phyloP scores from a whole-genome alignment of 2,329 filamentous ascomycete species.

The Trichoderma koningii region DNA sequence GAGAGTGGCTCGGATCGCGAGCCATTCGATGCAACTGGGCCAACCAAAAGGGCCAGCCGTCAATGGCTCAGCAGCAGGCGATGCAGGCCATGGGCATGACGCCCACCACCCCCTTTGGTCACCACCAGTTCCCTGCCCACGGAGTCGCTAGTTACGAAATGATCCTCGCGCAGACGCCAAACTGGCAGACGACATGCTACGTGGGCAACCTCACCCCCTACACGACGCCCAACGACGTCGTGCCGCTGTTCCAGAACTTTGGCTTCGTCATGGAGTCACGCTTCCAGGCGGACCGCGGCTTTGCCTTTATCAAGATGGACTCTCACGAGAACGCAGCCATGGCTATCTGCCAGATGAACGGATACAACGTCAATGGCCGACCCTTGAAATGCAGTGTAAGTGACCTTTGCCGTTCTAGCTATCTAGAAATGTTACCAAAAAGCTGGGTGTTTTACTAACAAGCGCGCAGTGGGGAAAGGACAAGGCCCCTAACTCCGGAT shows the following conservation, averaged over 20 bases:
- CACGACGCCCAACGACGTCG: slow-evolving; percentile 92
- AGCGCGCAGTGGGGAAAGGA: slow-evolving; percentile 90
- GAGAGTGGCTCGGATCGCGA: slow-evolving; percentile 96
- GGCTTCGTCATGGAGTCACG: slow-evolving; percentile 96
- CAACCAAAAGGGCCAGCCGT: slow-evolving; percentile 99
- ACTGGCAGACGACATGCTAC: slow-evolving; percentile 98
- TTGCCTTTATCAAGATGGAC: slow-evolving; percentile 99
- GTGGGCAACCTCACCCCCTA: slow-evolving; percentile 98
- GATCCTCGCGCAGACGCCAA: slow-evolving; percentile 90
- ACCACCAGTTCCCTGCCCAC: slow-evolving; percentile 97
- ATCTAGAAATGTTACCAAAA: not conserved
- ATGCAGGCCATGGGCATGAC: slow-evolving; percentile 99
- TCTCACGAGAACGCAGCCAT: slow-evolving; percentile 96
- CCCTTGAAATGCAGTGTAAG: slow-evolving; percentile 98
- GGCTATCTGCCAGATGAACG: slow-evolving; percentile 96
- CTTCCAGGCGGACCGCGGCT: slow-evolving; percentile 96
- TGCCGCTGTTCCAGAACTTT: slow-evolving; percentile 99
- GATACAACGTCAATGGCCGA: slow-evolving; percentile 96
- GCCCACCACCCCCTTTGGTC: slow-evolving; percentile 91
- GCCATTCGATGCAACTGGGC: slow-evolving; percentile 99
- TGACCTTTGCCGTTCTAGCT: slow-evolving; percentile 35
- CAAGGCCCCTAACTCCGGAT: slow-evolving; percentile 74
- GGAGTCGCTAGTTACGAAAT: slow-evolving; percentile 97
- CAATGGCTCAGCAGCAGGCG: slow-evolving; percentile 94
- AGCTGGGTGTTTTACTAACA: slow-evolving; percentile 24